A percentile compares a stretch with the other conserved stretches of the same genome.
phyloP scores from a whole-genome alignment of 1,139 yeast species.

The Yamadazyma blattariae region DNA sequence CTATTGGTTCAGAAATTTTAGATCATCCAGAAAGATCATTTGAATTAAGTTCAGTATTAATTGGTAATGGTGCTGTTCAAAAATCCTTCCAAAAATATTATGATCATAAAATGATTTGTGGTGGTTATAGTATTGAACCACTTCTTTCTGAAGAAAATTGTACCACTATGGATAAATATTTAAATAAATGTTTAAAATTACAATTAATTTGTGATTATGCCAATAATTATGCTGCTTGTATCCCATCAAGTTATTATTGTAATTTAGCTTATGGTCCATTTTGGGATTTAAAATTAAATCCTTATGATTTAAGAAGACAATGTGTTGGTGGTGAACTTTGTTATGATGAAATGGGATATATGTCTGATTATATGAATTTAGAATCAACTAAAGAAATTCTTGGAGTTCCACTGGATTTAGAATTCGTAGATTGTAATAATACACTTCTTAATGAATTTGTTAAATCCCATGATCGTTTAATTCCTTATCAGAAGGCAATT shows the following conservation, averaged over 20 bases:
- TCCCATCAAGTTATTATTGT: constrained; percentile 50
- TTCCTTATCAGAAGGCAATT: constrained; percentile 64
- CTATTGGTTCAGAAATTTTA: constrained; percentile 66
- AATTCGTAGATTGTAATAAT: constrained; percentile 54
- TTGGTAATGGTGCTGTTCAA: constrained; percentile 83
- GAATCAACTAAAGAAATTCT: constrained; percentile 60
- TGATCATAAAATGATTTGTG: constrained; percentile 79
- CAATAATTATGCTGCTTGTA: constrained; percentile 47
- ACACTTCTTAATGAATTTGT: constrained; percentile 56
- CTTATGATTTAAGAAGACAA: constrained; percentile 62
- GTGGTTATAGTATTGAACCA: constrained; percentile 64
- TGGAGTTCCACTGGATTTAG: constrained; percentile 56
- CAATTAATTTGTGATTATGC: constrained; percentile 48
- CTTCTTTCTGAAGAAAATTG: constrained; percentile 60
- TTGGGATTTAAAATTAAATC: constrained; percentile 58
- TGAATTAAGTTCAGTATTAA: constrained; percentile 60
- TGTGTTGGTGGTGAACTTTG: constrained; percentile 56
- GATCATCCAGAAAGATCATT: constrained; percentile 58
- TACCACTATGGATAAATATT: constrained; percentile 43
- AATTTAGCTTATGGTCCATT: constrained; percentile 48
- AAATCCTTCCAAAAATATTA: constrained; percentile 58
- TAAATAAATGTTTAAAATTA: constrained; percentile 57
- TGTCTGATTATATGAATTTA: constrained; percentile 58
- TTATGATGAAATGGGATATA: constrained; percentile 53
- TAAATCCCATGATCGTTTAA: constrained; percentile 58